Percentiles rank a stretch among this genome's conserved stretches.
Conservation (phyloP, 805 yeast genomes). For the Ogataea corticis region DNA sequence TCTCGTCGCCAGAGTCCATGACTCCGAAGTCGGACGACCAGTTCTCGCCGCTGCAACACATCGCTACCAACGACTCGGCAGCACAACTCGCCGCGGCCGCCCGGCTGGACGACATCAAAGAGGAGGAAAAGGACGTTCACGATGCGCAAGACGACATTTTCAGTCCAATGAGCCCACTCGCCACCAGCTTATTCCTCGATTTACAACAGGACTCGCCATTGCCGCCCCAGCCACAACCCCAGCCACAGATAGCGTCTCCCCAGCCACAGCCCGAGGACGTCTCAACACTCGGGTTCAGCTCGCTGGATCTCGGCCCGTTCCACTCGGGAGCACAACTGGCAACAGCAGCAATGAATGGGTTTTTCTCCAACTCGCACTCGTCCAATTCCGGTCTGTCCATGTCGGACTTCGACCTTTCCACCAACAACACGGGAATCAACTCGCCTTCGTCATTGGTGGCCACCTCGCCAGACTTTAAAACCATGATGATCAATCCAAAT, state of each 20-base stretch:
- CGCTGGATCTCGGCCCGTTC: slow-evolving; percentile 28
- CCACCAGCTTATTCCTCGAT: slow-evolving; percentile 8
- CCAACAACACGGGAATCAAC: slow-evolving; percentile 6
- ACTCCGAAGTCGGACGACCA: slow-evolving; percentile 27
- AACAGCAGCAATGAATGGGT: slow-evolving; percentile 32
- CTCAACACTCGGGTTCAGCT: slow-evolving; percentile 2
- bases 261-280: slow-evolving; percentile 1
- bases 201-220: slow-evolving; percentile 2
- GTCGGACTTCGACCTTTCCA: slow-evolving; percentile 30
- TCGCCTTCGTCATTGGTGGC: slow-evolving; percentile 20
- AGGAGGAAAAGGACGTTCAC: slow-evolving; percentile 19
- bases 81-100: background rate
- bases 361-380: slow-evolving; percentile 3
- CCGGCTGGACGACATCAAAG: slow-evolving; percentile 23
- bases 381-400: slow-evolving; percentile 23
- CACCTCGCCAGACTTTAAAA: slow-evolving; percentile 17
- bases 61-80: slow-evolving; percentile 12
- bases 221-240: background rate
- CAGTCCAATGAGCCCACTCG: slow-evolving; percentile 18
- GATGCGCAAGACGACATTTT: slow-evolving; percentile 8
- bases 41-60: slow-evolving; percentile 20
- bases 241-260: background rate
- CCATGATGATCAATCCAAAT: slow-evolving; percentile 9
- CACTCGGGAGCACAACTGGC: slow-evolving; percentile 34
- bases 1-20: slow-evolving; percentile 30